Conservation (phyloP, 192 early-diverging fungal species). For the Backusella tuberculispora region DNA sequence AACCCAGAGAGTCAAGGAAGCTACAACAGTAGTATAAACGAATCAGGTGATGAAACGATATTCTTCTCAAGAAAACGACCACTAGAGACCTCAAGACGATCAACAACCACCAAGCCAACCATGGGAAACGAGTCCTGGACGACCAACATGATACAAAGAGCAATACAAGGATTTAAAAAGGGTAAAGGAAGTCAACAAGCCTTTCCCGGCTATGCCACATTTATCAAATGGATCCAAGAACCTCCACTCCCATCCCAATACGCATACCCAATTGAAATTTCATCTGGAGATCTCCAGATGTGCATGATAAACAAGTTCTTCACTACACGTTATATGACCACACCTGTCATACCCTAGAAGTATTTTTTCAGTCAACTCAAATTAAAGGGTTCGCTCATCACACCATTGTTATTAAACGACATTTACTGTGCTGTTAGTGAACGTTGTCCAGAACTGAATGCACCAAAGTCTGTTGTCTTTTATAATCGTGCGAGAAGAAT, state of each 20-base stretch:
- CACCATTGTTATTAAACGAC: constrained; percentile 1
- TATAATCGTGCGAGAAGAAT: constrained; percentile 29
- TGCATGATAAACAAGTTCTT: neutral
- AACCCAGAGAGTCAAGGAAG: no score
- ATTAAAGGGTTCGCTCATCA: neutral
- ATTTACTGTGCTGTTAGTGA: neutral
- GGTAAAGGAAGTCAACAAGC: no score
- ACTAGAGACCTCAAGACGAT: no score
- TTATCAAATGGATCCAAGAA: constrained; percentile 4
- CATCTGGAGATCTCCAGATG: neutral
- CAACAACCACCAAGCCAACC: no score
- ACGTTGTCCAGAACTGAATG: neutral
- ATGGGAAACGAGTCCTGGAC: no score
- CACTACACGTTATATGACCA: neutral
- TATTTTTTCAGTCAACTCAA: neutral
- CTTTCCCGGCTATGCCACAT: neutral
- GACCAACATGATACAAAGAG: no score
- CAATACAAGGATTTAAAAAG: no score
- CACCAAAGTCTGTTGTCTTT: constrained; percentile 17
- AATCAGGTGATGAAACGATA: no score
- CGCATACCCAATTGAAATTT: neutral
- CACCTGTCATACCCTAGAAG: neutral
- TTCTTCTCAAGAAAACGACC: no score
- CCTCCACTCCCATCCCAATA: neutral
- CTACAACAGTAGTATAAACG: no score